Percentiles rank a stretch among this genome's conserved stretches.
Evolutionary conservation across 768 basidiomycete genomes (phyloP).

Genomic region (Mycena olivaceomarginata): DNA sequence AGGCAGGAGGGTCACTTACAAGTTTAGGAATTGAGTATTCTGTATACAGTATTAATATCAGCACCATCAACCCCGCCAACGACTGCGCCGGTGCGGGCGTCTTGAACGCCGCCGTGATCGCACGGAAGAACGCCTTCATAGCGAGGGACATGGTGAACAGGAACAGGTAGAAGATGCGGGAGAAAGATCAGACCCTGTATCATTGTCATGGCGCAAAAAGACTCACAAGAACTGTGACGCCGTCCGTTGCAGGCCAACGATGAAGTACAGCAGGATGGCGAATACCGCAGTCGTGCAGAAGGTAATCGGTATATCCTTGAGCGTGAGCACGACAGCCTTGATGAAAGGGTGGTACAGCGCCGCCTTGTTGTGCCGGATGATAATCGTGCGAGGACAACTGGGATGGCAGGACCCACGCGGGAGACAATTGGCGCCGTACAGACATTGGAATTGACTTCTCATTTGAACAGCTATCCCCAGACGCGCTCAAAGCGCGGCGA

Average conservation of each 20-base stretch:
- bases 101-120: slow-evolving; percentile 69
- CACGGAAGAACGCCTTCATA: slow-evolving; percentile 81
- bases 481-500: too few relatives aligned
- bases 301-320: slow-evolving; percentile 67
- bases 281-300: slow-evolving; percentile 56
- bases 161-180: slow-evolving; percentile 69
- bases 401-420: too few relatives aligned
- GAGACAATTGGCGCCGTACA: too few relatives aligned
- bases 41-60: slow-evolving; percentile 67
- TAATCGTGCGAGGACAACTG: too few relatives aligned
- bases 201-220: neutral
- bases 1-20: neutral
- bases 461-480: too few relatives aligned
- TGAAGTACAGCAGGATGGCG: slow-evolving; percentile 66
- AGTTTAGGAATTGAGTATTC: slow-evolving; percentile 72
- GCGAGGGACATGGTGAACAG: slow-evolving; percentile 68
- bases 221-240: slow-evolving; percentile 74
- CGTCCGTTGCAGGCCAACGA: slow-evolving; percentile 67
- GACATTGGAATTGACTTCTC: too few relatives aligned
- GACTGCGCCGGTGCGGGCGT: slow-evolving; percentile 71
- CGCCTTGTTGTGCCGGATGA: slow-evolving; percentile 64
- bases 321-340: slow-evolving; percentile 64
- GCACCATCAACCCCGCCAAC: slow-evolving; percentile 54
- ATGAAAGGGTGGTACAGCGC: slow-evolving; percentile 72
- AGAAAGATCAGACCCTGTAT: neutral